Percentiles rank a stretch among this genome's conserved stretches.
phyloP scores from a whole-genome alignment of 495 filamentous ascomycete species.

The Podospora tetraspora region DNA sequence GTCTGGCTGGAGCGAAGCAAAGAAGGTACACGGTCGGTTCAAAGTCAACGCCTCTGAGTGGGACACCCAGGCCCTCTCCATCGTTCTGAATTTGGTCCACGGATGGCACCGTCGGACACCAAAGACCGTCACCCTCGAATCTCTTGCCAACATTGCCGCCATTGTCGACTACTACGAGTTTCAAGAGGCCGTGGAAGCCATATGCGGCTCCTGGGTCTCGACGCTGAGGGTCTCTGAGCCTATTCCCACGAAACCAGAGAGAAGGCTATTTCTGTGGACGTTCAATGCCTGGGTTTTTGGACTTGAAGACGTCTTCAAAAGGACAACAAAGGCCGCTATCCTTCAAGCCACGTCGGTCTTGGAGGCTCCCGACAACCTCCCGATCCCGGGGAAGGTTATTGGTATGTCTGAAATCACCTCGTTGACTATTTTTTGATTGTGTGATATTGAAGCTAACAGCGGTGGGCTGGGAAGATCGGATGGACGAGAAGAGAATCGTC shows the following conservation, averaged over 20 bases:
- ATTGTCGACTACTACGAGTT: conserved; percentile 37
- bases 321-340: background rate
- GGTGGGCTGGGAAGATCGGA: too few relatives aligned
- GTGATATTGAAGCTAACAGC: too few relatives aligned
- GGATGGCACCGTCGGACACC: conserved; percentile 33
- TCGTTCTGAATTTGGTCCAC: conserved; percentile 47
- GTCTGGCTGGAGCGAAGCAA: conserved; percentile 3
- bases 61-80: conserved; percentile 37
- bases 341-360: background rate
- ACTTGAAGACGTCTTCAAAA: background rate
- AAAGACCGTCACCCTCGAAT: conserved; percentile 29
- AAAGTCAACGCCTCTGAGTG: conserved; percentile 9
- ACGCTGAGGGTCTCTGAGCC: background rate
- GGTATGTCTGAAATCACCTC: background rate
- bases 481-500: too few relatives aligned
- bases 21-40: background rate
- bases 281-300: background rate
- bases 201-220: background rate
- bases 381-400: background rate
- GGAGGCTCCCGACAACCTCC: background rate
- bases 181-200: background rate
- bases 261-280: background rate
- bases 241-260: background rate
- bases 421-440: too few relatives aligned
- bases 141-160: conserved; percentile 40